Evolutionary conservation across 306 rosid species (phyloP), one percentile per base, ranked within the genome.

Genomic region (Vigna unguiculata): DNA sequence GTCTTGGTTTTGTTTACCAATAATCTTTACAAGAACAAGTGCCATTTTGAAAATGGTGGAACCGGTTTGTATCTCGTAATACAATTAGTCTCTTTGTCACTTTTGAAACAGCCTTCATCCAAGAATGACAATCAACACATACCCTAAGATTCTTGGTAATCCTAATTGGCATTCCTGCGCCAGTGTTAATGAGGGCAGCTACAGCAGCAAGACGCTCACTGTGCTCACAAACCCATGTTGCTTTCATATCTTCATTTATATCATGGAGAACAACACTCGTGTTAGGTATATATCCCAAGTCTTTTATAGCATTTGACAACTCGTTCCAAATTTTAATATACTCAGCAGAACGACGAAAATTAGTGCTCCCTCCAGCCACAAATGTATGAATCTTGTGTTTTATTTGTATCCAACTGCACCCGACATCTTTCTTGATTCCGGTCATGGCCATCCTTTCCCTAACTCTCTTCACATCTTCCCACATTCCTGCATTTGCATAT

Each of bases 21-120:
- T 80, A 81, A 67, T 90, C 88, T 75, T 88, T 88, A 58, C 95
- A 90, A 62, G 87, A 86, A 76, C 96, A 90, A 21, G 52, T 38
- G 16, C 93, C 93, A 25, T 74, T 81, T 57, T 48, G 72, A 69
- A 89, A 85, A 87, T 89, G 91, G 64, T 89, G 91, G 84, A 88
- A 88, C 41, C 90, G 81, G 32, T 85, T 85, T 57, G 87, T 85
- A 79, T 90, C 92, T 75, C 93, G 83, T 70, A 88, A 74, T 52
- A 88, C 82, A 72, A 88, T 67, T 47, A 54, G 46, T 76, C 96
- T 86, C 51, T 60, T 75, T 0, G 84, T 85, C 25, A 85, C 71
- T 55, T 45, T 30, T 30, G 90, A 88, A 81, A 88, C 89, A 64
- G 54, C 55, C 81, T 85, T 90, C 80, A 90, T 81, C 92, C 87